Percentiles rank a stretch among this genome's conserved stretches.
Conservation (phyloP, 306 rosid genomes). For the Cucumis sativus region DNA sequence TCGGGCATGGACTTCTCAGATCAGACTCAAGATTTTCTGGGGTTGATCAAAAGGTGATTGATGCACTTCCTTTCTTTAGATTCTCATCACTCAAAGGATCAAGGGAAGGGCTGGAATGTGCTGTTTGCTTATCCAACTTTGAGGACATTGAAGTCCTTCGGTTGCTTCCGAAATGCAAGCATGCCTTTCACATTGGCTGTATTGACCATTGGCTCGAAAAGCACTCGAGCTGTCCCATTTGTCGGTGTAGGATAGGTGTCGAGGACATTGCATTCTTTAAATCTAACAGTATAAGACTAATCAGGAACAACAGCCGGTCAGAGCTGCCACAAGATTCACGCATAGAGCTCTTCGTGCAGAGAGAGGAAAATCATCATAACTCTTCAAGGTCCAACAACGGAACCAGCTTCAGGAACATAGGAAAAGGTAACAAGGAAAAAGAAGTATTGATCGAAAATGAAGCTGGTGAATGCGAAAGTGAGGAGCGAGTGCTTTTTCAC, state of each 20-base stretch:
- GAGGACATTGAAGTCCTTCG: slow-evolving; percentile 73
- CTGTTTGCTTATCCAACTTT: slow-evolving; percentile 74
- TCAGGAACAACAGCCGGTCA: slow-evolving; percentile 23
- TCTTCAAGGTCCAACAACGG: slow-evolving; percentile 71
- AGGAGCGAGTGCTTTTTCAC: slow-evolving; percentile 31
- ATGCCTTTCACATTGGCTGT: slow-evolving; percentile 79
- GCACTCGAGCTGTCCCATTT: slow-evolving; percentile 85
- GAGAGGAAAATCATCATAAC: slow-evolving; percentile 47
- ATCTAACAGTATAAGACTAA: slow-evolving; percentile 54
- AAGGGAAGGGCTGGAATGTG: slow-evolving; percentile 76
- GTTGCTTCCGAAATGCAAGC: slow-evolving; percentile 71
- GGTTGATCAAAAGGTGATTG: slow-evolving; percentile 59
- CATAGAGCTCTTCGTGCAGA: slow-evolving; percentile 62
- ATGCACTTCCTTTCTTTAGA: slow-evolving; percentile 84
- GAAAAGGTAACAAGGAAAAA: not conserved
- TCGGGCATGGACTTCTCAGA: slow-evolving; percentile 12
- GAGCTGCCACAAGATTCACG: slow-evolving; percentile 46
- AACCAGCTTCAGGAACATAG: slow-evolving; percentile 57
- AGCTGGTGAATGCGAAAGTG: slow-evolving; percentile 24
- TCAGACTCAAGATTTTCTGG: slow-evolving; percentile 74
- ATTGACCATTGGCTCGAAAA: slow-evolving; percentile 83
- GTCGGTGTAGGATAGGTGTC: slow-evolving; percentile 44
- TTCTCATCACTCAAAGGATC: slow-evolving; percentile 77
- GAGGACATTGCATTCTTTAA: slow-evolving; percentile 42
- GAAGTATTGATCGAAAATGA: slow-evolving; percentile 9